Conservation (phyloP, 1,284 basidiomycete genomes). For the Apiotrichum sp. region DNA sequence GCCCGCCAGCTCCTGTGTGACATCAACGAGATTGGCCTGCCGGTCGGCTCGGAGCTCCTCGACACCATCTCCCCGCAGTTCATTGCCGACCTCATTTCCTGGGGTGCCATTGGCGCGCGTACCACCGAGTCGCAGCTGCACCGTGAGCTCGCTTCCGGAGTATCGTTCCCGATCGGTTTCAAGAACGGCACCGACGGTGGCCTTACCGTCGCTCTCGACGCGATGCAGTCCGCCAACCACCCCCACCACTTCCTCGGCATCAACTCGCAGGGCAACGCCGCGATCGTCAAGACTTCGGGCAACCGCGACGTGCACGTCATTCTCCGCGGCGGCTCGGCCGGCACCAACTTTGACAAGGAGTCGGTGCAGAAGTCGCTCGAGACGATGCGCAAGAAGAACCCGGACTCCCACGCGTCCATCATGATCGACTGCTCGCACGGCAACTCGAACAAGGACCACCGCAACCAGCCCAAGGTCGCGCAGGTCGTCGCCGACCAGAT, state of each 20-base stretch:
- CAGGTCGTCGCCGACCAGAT: slow-evolving; percentile 78
- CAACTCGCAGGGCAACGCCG: slow-evolving; percentile 83
- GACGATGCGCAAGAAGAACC: slow-evolving; percentile 62
- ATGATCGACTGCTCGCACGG: slow-evolving; percentile 55
- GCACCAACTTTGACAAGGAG: slow-evolving; percentile 65
- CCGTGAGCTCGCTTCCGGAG: slow-evolving; percentile 53
- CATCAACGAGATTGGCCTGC: slow-evolving; percentile 75
- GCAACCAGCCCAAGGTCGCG: slow-evolving; percentile 91
- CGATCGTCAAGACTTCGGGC: slow-evolving; percentile 91
- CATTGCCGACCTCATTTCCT: slow-evolving; percentile 90
- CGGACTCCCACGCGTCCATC: slow-evolving; percentile 43
- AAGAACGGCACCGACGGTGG: slow-evolving; percentile 98
- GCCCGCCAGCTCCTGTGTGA: slow-evolving; percentile 84
- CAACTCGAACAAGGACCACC: slow-evolving; percentile 87
- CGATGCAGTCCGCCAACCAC: slow-evolving; percentile 85
- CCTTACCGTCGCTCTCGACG: slow-evolving; percentile 77
- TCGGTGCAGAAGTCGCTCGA: slow-evolving; percentile 66
- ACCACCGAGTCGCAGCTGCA: slow-evolving; percentile 97
- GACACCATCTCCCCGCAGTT: slow-evolving; percentile 67
- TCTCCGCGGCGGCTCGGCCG: slow-evolving; percentile 78
- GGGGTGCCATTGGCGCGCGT: slow-evolving; percentile 95
- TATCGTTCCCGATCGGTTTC: slow-evolving; percentile 59
- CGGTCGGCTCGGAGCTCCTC: slow-evolving; percentile 81
- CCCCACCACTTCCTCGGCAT: slow-evolving; percentile 98
- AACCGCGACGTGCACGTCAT: slow-evolving; percentile 91